A percentile compares a stretch with the other conserved stretches of the same genome.
Evolutionary conservation across 352 stramenopile species (phyloP).

Genomic region (Phytopythium kandeliae): DNA sequence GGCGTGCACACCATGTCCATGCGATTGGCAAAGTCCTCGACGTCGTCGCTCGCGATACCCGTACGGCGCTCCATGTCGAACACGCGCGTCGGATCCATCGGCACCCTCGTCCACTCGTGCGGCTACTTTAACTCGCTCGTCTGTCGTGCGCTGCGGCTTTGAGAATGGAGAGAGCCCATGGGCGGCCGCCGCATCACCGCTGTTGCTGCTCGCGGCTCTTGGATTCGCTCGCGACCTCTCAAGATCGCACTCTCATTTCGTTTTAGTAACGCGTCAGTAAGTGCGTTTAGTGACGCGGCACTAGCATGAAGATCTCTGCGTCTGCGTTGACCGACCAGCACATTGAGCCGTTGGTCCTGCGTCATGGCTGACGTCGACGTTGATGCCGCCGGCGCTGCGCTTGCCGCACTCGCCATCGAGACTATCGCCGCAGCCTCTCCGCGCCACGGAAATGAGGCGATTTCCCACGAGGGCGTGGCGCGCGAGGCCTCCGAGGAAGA

Average conservation of each 20-base stretch:
- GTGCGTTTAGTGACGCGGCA: neutral
- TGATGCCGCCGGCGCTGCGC: neutral
- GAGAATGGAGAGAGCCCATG: neutral
- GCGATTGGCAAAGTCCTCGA: slow-evolving; percentile 63
- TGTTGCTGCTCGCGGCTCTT: neutral
- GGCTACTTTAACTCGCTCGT: neutral
- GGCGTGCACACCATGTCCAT: slow-evolving; percentile 51
- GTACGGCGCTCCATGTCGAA: slow-evolving; percentile 72
- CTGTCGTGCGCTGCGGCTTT: neutral
- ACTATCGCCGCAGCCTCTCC: neutral
- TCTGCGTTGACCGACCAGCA: no score
- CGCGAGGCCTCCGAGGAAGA: slow-evolving; percentile 27
- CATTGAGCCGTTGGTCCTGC: no score
- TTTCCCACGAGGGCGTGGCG: slow-evolving; percentile 29
- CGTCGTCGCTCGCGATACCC: slow-evolving; percentile 52
- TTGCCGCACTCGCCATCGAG: neutral
- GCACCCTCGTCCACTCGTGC: neutral
- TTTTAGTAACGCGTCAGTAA: slow-evolving; percentile 1
- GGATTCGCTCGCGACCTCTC: slow-evolving; percentile 5
- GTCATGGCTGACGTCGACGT: neutral
- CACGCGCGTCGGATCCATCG: slow-evolving; percentile 51
- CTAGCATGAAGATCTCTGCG: no score
- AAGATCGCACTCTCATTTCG: neutral
- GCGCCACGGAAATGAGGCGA: neutral
- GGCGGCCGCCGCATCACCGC: neutral